A percentile compares a stretch with the other conserved stretches of the same genome.
Evolutionary conservation across 768 basidiomycete species (phyloP).

Genomic region (Russula olivacea): DNA sequence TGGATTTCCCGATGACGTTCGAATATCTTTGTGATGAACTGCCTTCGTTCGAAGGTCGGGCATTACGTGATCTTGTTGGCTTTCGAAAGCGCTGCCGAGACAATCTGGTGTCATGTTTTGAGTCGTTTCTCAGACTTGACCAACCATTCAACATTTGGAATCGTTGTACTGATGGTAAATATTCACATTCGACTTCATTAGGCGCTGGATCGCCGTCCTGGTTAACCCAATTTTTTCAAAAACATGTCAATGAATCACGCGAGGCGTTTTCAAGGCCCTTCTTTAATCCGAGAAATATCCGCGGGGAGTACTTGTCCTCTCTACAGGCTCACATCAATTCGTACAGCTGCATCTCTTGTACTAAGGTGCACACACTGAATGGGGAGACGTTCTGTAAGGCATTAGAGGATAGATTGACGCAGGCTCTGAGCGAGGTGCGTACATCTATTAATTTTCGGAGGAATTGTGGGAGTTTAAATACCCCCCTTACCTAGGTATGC

Average conservation of each 20-base stretch:
- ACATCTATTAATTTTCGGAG: background rate
- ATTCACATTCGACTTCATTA: background rate
- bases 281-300: background rate
- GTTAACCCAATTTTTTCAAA: background rate
- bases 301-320: background rate
- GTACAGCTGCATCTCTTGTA: background rate
- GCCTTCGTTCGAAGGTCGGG: background rate
- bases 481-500: background rate
- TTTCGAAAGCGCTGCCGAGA: constrained; percentile 5
- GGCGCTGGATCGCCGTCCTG: background rate
- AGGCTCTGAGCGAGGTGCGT: background rate
- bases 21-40: background rate
- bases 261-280: background rate
- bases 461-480: no score
- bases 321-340: background rate
- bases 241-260: background rate
- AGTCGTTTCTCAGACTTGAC: background rate
- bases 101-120: background rate
- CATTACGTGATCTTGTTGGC: background rate
- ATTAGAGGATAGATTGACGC: background rate
- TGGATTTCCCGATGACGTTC: constrained; percentile 4
- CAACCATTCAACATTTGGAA: background rate
- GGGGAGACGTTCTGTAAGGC: background rate
- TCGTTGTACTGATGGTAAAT: background rate
- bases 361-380: background rate